phyloP scores from a whole-genome alignment of 805 yeast species.

The Candida tallmaniae region DNA sequence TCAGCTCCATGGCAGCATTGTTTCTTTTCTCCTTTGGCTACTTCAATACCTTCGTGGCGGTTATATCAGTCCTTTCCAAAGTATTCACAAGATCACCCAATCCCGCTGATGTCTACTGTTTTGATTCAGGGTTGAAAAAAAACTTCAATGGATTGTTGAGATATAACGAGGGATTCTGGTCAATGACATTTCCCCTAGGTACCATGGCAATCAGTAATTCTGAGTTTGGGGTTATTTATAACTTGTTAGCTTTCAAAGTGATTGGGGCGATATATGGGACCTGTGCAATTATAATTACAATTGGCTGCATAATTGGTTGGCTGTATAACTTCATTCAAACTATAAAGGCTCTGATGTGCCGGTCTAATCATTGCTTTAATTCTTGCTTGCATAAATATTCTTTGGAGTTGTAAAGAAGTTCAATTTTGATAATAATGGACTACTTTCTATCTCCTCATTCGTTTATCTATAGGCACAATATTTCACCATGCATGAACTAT shows the following conservation, averaged over 20 bases:
- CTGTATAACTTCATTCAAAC: too few species aligned
- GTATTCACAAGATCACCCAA: slow-evolving; percentile 28
- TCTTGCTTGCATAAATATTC: too few species aligned
- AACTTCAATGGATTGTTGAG: slow-evolving; percentile 15
- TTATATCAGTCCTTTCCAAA: slow-evolving; percentile 39
- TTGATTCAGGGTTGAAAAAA: slow-evolving; percentile 10
- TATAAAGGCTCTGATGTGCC: too few species aligned
- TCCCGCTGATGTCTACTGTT: slow-evolving; percentile 14
- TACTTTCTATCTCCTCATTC: too few species aligned
- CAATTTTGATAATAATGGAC: too few species aligned
- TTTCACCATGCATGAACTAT: too few species aligned
- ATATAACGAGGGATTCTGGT: slow-evolving; percentile 43
- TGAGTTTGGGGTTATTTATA: slow-evolving; percentile 46
- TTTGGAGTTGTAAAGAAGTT: too few species aligned
- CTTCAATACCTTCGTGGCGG: slow-evolving; percentile 40
- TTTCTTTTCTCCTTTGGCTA: slow-evolving; percentile 53
- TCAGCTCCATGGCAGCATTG: slow-evolving; percentile 34
- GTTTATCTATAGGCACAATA: too few species aligned
- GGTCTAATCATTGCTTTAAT: too few species aligned
- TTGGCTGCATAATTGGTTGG: slow-evolving; percentile 28
- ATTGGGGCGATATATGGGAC: slow-evolving; percentile 59
- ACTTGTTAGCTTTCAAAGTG: slow-evolving; percentile 55
- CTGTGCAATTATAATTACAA: slow-evolving; percentile 41
- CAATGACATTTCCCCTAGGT: slow-evolving; percentile 87
- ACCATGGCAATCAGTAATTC: slow-evolving; percentile 64